Conservation (phyloP, 192 early-diverging fungal species). For the Linnemannia elongata region DNA sequence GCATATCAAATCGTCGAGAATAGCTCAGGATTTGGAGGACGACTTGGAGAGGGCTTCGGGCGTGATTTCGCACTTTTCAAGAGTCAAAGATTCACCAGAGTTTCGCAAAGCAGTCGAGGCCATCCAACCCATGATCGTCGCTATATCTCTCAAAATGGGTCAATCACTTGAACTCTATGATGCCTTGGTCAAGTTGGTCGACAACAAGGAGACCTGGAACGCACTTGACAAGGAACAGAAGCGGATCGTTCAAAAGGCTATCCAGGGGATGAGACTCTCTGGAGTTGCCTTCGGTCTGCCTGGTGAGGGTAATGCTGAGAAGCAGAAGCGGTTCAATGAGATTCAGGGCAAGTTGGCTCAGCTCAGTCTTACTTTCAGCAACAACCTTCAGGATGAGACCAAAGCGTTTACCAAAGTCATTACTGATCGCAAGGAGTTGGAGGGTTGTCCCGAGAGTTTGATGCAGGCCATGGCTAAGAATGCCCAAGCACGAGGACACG, state of each 20-base stretch:
- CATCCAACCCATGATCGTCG: conserved; percentile 65
- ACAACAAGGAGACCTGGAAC: conserved; percentile 43
- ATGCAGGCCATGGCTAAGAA: conserved; percentile 60
- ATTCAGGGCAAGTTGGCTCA: conserved; percentile 63
- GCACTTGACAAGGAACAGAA: conserved; percentile 62
- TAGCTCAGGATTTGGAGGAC: conserved; percentile 65
- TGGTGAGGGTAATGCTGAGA: conserved; percentile 62
- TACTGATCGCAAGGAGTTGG: conserved; percentile 51
- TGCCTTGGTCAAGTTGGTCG: conserved; percentile 60
- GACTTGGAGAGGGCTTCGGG: conserved; percentile 63
- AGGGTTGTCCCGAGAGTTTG: conserved; percentile 62
- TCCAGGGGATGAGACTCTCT: conserved; percentile 65
- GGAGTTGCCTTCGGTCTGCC: conserved; percentile 49
- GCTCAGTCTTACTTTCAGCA: conserved; percentile 63
- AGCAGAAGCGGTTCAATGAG: conserved; percentile 65
- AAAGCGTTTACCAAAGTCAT: conserved; percentile 65
- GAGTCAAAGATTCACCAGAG: conserved; percentile 67
- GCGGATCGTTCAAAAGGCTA: conserved; percentile 62
- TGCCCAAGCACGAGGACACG: conserved; percentile 53
- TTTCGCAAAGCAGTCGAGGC: conserved; percentile 63
- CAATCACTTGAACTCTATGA: conserved; percentile 68
- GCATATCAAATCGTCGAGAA: no score
- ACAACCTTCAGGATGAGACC: conserved; percentile 70
- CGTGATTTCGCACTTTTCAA: conserved; percentile 65
- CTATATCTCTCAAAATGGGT: conserved; percentile 65